Conservation (phyloP, 768 basidiomycete genomes). For the Rhizopogon roseolus region DNA sequence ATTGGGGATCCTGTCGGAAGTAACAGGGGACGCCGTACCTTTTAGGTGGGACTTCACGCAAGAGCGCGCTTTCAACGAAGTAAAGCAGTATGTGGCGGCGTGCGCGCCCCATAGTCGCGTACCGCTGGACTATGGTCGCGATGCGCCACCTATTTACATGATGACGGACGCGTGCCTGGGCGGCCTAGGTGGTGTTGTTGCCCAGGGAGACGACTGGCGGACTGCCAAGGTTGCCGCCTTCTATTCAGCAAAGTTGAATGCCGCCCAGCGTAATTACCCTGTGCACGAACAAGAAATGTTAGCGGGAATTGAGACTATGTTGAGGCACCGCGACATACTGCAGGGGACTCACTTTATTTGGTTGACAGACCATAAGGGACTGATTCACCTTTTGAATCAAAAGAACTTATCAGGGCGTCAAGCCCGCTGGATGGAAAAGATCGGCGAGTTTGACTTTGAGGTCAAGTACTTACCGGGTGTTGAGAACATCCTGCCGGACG, state of each 20-base stretch:
- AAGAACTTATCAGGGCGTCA: not conserved
- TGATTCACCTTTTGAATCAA: not conserved
- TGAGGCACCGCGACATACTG: no score
- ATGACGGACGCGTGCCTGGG: constrained; percentile 28
- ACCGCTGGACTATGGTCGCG: constrained; percentile 15
- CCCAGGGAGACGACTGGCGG: constrained; percentile 20
- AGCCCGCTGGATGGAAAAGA: not conserved
- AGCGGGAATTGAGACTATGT: not conserved
- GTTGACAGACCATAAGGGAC: not conserved
- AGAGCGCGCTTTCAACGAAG: constrained; percentile 14
- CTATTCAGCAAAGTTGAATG: constrained; percentile 20
- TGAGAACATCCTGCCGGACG: no score
- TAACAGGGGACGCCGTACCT: constrained; percentile 1
- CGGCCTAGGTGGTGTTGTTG: constrained; percentile 24
- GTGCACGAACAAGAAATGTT: constrained; percentile 1
- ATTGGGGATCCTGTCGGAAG: not conserved
- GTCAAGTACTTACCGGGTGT: not conserved
- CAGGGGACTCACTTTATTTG: not conserved
- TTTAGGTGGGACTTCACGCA: constrained; percentile 13
- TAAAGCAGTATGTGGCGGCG: constrained; percentile 6
- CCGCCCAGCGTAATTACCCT: not conserved
- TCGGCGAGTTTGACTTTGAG: not conserved
- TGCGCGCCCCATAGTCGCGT: constrained; percentile 12
- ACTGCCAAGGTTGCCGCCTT: constrained; percentile 24
- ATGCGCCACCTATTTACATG: constrained; percentile 20